phyloP scores from a whole-genome alignment of 2,329 filamentous ascomycete genomes.

The Colletotrichum plurivorum region DNA sequence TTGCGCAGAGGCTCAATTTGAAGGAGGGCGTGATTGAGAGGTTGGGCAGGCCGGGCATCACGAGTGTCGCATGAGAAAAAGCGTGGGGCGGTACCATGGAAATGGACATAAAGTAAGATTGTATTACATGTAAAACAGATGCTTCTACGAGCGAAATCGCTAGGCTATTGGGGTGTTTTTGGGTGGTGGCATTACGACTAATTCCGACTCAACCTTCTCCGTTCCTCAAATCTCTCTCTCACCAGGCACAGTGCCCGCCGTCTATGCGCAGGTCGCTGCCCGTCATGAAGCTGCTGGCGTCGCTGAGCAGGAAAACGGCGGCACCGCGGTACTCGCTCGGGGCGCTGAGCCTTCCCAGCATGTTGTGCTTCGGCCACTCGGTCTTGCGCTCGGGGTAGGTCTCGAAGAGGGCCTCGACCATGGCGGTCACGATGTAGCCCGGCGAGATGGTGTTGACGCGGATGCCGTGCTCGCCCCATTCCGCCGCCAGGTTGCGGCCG shows the following conservation, averaged over 20 bases:
- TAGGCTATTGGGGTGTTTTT: constrained; percentile 13
- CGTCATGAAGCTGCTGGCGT: constrained; percentile 58
- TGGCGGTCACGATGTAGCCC: constrained; percentile 84
- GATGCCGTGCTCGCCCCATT: constrained; percentile 82
- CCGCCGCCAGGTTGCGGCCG: constrained; percentile 77
- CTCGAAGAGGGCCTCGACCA: constrained; percentile 86
- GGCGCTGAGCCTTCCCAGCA: constrained; percentile 79
- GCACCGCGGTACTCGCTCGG: constrained; percentile 81
- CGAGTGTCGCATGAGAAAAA: constrained; percentile 14
- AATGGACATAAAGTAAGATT: neutral
- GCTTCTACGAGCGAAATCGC: constrained; percentile 16
- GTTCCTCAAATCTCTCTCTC: constrained; percentile 7
- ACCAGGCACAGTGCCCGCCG: constrained; percentile 77
- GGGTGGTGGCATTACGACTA: constrained; percentile 29
- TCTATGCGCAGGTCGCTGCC: constrained; percentile 77
- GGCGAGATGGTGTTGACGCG: constrained; percentile 87
- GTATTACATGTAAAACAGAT: constrained; percentile 31
- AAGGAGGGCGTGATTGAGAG: constrained; percentile 60
- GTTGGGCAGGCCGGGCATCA: constrained; percentile 58
- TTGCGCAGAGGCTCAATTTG: constrained; percentile 63
- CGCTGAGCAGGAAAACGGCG: constrained; percentile 62
- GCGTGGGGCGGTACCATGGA: neutral
- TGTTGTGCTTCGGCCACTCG: constrained; percentile 87
- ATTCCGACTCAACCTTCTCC: constrained; percentile 14
- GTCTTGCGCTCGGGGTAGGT: constrained; percentile 77